Conservation (phyloP, 164 flowering plant genomes). For the Magnolia officinalis region DNA sequence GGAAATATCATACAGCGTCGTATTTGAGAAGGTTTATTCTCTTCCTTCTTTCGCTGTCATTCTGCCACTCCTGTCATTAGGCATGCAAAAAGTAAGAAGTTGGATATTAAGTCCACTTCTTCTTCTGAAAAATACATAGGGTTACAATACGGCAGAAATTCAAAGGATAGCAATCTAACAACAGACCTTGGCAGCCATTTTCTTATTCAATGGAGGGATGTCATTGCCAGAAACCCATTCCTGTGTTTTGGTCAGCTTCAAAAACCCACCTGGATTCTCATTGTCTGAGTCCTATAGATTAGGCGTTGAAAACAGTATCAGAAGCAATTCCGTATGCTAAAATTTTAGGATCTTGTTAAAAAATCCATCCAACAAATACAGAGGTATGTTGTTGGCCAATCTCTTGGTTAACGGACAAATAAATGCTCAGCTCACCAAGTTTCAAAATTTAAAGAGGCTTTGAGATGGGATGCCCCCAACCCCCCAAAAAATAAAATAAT, state of each 20-base stretch:
- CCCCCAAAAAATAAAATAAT: too few species aligned
- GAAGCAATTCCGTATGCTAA: neutral
- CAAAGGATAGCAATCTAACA: neutral
- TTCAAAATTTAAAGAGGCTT: too few species aligned
- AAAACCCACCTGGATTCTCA: constrained; percentile 54
- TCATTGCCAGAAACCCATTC: constrained; percentile 66
- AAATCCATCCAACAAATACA: neutral
- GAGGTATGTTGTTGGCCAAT: too few species aligned
- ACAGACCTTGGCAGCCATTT: constrained; percentile 48
- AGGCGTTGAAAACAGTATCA: neutral
- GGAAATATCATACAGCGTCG: constrained; percentile 66
- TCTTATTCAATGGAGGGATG: constrained; percentile 65
- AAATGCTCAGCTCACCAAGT: too few species aligned
- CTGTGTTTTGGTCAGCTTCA: constrained; percentile 62
- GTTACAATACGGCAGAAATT: neutral
- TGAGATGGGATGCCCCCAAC: too few species aligned
- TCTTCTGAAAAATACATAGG: neutral
- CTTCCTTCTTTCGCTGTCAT: constrained; percentile 72
- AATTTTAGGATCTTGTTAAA: neutral
- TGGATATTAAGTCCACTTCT: neutral
- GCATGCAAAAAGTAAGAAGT: constrained; percentile 2
- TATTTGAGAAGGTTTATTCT: constrained; percentile 70
- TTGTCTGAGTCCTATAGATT: constrained; percentile 30
- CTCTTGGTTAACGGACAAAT: too few species aligned
- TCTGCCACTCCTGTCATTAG: constrained; percentile 48